phyloP scores from a whole-genome alignment of 2,329 filamentous ascomycete genomes.

The Leptographium galeiforme region DNA sequence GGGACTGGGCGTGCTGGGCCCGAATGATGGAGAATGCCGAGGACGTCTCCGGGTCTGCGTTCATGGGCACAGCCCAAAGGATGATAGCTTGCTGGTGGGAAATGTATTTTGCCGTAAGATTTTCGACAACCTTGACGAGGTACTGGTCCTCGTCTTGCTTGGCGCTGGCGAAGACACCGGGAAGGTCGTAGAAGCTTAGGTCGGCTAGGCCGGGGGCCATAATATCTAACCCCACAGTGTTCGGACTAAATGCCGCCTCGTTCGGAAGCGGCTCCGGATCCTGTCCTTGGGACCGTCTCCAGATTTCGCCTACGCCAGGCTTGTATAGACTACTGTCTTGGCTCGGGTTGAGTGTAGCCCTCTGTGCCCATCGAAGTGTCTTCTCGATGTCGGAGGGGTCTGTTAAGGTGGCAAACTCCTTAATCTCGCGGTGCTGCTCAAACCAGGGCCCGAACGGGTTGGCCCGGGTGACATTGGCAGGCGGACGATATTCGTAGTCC shows the following conservation, averaged over 20 bases:
- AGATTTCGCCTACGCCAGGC: slow-evolving; percentile 22
- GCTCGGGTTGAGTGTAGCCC: slow-evolving; percentile 60
- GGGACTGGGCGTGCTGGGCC: slow-evolving; percentile 36
- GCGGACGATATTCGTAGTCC: slow-evolving; percentile 32
- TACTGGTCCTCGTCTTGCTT: slow-evolving; percentile 51
- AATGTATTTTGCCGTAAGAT: slow-evolving; percentile 59
- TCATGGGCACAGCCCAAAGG: slow-evolving; percentile 65
- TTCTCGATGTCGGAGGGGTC: slow-evolving; percentile 51
- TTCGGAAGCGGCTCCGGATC: slow-evolving; percentile 25
- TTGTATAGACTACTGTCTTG: slow-evolving; percentile 38
- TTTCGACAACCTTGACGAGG: slow-evolving; percentile 57
- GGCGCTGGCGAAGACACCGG: slow-evolving; percentile 64
- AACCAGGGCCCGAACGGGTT: slow-evolving; percentile 56
- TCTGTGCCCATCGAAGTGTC: slow-evolving; percentile 59
- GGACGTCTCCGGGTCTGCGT: slow-evolving; percentile 63
- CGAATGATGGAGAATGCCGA: slow-evolving; percentile 54
- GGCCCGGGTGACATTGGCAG: slow-evolving; percentile 25
- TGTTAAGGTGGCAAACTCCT: slow-evolving; percentile 50
- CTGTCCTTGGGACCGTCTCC: slow-evolving; percentile 2
- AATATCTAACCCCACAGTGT: slow-evolving; percentile 66
- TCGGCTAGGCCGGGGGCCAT: slow-evolving; percentile 57
- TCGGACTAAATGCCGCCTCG: slow-evolving; percentile 64
- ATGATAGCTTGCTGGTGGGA: slow-evolving; percentile 57
- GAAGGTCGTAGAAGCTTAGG: slow-evolving; percentile 73
- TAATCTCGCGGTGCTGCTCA: slow-evolving; percentile 29